A percentile compares a stretch with the other conserved stretches of the same genome.
Evolutionary conservation across 2,329 filamentous ascomycete genomes (phyloP).

Genomic region (Fusarium sp.): DNA sequence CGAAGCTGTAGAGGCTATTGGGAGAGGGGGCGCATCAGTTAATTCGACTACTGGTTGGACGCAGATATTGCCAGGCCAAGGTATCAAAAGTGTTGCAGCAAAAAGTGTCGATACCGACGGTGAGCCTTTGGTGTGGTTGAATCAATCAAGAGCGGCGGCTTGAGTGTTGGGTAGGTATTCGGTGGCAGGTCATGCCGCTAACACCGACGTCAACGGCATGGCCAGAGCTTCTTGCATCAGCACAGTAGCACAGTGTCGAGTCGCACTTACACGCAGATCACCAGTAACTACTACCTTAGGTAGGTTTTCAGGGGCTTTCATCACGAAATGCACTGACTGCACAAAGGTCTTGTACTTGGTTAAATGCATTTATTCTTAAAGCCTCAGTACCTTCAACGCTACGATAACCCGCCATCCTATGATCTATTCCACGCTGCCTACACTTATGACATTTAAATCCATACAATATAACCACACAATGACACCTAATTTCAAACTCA

Average conservation of each 20-base stretch:
- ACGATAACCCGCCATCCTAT: background rate
- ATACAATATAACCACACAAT: constrained; percentile 3
- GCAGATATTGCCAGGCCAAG: constrained; percentile 3
- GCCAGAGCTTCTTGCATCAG: constrained; percentile 43
- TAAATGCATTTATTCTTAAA: background rate
- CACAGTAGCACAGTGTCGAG: constrained; percentile 44
- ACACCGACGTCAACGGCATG: constrained; percentile 50
- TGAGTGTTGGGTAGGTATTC: constrained; percentile 21
- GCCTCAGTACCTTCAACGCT: background rate
- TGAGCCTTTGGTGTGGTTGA: constrained; percentile 14
- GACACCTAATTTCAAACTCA: constrained; percentile 5
- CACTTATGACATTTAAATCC: constrained; percentile 16
- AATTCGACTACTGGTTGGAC: constrained; percentile 1
- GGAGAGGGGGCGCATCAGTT: constrained; percentile 50
- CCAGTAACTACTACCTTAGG: too few relatives aligned
- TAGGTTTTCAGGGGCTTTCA: too few relatives aligned
- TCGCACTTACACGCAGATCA: constrained; percentile 14
- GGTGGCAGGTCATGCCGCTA: constrained; percentile 35
- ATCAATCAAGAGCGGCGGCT: constrained; percentile 17
- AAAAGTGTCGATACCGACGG: background rate
- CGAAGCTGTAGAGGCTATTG: constrained; percentile 51
- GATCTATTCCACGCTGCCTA: constrained; percentile 34
- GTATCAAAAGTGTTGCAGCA: background rate
- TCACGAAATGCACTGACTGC: background rate
- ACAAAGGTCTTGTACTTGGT: background rate